Percentiles rank a stretch among this genome's conserved stretches.
phyloP scores from a whole-genome alignment of 176 grass and related monocot species.

The Pontederia paniculata region DNA sequence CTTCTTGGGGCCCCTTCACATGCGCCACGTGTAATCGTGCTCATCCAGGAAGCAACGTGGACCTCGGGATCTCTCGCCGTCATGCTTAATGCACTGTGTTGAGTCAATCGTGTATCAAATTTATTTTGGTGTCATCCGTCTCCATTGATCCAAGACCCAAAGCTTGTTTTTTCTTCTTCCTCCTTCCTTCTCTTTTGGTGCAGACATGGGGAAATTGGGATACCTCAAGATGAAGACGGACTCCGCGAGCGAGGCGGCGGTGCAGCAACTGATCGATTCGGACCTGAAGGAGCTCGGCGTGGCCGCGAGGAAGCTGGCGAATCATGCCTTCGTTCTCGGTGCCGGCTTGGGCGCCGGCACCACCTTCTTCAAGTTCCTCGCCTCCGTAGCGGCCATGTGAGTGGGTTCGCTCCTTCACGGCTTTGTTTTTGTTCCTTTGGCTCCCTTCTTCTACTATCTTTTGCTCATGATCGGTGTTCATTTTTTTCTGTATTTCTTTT shows the following conservation, averaged over 20 bases:
- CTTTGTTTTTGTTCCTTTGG: too few relatives aligned
- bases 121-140: too few relatives aligned
- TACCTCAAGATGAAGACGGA: constrained; percentile 50
- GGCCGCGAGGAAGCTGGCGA: constrained; percentile 57
- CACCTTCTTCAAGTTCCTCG: constrained; percentile 61
- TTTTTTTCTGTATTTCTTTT: too few relatives aligned
- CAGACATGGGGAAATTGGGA: constrained; percentile 24
- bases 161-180: too few relatives aligned
- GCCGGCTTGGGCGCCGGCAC: constrained; percentile 48
- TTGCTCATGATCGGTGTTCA: neutral
- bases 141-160: too few relatives aligned
- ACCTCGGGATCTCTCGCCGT: too few relatives aligned
- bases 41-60: too few relatives aligned
- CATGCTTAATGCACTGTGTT: too few relatives aligned
- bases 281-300: constrained; percentile 61
- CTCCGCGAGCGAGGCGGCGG: constrained; percentile 15
- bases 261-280: constrained; percentile 45
- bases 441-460: neutral
- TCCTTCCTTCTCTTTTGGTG: too few relatives aligned
- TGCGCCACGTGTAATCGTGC: too few relatives aligned
- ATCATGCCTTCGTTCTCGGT: constrained; percentile 57
- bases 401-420: neutral
- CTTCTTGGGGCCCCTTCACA: too few relatives aligned
- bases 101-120: too few relatives aligned
- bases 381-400: constrained; percentile 67